Percentiles rank a stretch among this genome's conserved stretches.
phyloP scores from a whole-genome alignment of 257 asterid genomes.

The Ajuga chamaepitys region DNA sequence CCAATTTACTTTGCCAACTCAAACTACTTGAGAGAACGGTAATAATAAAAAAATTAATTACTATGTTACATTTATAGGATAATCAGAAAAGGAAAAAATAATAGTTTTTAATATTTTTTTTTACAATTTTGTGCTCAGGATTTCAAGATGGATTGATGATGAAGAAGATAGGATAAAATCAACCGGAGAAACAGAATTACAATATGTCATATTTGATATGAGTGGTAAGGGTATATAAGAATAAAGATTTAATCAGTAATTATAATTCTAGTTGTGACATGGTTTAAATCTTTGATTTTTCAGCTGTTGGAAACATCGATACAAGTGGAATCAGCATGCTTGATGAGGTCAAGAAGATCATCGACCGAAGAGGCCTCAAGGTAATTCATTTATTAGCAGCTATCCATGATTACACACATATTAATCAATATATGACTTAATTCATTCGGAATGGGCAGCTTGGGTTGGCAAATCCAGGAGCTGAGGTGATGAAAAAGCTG shows the following conservation, averaged over 20 bases:
- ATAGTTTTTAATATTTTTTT: background rate
- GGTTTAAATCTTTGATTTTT: background rate
- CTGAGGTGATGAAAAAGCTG: conserved; percentile 89
- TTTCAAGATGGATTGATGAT: conserved; percentile 82
- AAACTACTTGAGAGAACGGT: conserved; percentile 94
- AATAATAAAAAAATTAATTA: background rate
- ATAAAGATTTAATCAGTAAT: background rate
- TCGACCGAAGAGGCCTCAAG: conserved; percentile 83
- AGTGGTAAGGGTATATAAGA: conserved; percentile 41
- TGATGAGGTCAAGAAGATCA: conserved; percentile 67
- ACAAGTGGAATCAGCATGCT: conserved; percentile 95
- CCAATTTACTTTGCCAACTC: conserved; percentile 92
- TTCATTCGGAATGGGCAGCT: conserved; percentile 33
- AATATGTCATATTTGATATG: conserved; percentile 69
- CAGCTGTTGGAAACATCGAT: conserved; percentile 95
- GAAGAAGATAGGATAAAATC: conserved; percentile 72
- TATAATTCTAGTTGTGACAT: background rate
- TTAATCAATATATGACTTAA: background rate
- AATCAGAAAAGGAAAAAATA: too few relatives aligned
- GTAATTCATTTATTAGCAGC: conserved; percentile 14
- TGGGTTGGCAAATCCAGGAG: conserved; percentile 72
- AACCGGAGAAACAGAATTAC: conserved; percentile 45
- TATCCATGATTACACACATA: background rate
- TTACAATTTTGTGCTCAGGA: conserved; percentile 25
- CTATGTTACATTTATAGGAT: too few relatives aligned